Conservation (phyloP, 495 filamentous ascomycete species). For the Penicillium egyptiacum region DNA sequence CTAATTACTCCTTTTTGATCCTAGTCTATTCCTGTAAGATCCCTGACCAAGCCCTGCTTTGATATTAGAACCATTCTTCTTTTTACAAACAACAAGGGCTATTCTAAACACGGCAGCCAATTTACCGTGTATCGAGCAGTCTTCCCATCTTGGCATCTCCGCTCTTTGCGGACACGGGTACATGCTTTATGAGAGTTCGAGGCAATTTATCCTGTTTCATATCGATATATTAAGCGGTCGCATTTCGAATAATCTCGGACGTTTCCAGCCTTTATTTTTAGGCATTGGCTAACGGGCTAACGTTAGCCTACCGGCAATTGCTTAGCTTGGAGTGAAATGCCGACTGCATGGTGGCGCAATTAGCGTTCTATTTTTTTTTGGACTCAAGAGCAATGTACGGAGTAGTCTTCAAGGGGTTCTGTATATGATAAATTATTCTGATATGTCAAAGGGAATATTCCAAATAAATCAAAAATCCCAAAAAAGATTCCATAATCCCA, state of each 20-base stretch:
- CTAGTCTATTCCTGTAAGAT: not conserved
- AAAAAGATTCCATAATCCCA: slow-evolving; percentile 13
- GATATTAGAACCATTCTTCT: not conserved
- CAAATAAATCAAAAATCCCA: not conserved
- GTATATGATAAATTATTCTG: slow-evolving; percentile 8
- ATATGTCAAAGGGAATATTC: slow-evolving; percentile 1
- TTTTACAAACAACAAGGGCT: not conserved
- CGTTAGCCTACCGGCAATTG: slow-evolving; percentile 12
- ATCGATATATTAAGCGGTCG: not conserved
- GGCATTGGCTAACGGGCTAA: slow-evolving; percentile 21
- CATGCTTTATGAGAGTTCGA: not conserved
- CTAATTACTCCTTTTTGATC: not conserved
- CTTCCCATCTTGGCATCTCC: not conserved
- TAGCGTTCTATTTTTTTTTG: slow-evolving; percentile 3
- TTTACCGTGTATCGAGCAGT: not conserved
- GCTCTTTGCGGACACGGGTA: not conserved
- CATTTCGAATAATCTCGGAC: slow-evolving; percentile 1
- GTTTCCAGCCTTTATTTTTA: slow-evolving; percentile 22
- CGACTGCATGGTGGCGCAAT: slow-evolving; percentile 16
- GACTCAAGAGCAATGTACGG: not conserved
- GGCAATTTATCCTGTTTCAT: not conserved
- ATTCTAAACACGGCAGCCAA: not conserved
- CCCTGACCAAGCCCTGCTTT: not conserved
- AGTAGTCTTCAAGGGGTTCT: slow-evolving; percentile 1
- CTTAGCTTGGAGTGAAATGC: slow-evolving; percentile 8